These are phyloP conservation scores for Fusarium nodosum DNA, from an alignment of 2,329 filamentous ascomycete species.

Conservation along the genomic window DNA sequence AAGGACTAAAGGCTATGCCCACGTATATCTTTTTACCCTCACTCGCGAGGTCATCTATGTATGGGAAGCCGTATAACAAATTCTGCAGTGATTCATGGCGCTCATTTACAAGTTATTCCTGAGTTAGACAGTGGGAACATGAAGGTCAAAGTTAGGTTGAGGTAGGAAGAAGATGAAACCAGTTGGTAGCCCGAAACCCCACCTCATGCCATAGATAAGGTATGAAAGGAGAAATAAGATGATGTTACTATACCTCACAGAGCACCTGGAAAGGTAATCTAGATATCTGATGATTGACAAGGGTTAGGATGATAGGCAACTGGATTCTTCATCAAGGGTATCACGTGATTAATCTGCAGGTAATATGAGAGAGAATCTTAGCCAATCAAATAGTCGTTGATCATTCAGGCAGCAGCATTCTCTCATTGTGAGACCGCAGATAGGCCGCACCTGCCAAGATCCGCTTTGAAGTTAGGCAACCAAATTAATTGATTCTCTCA, in stretches of 20 bases:
- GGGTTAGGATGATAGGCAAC: conserved; percentile 31
- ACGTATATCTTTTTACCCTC: not conserved
- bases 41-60: too few species aligned
- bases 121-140: not conserved
- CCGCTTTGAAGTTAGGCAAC: conserved; percentile 50
- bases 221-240: conserved; percentile 9
- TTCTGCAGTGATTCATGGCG: not conserved
- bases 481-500: conserved; percentile 46
- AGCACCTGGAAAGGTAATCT: not conserved
- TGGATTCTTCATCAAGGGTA: conserved; percentile 11
- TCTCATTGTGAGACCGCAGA: conserved; percentile 44
- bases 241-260: not conserved
- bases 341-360: conserved; percentile 3
- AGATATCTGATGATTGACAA: conserved; percentile 5
- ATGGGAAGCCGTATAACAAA: rapidly evolving
- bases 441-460: conserved; percentile 45
- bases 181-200: too few species aligned
- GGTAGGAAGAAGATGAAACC: not conserved
- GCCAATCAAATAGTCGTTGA: conserved; percentile 36
- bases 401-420: conserved; percentile 50
- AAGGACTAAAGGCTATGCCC: not conserved
- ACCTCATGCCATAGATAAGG: not conserved
- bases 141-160: not conserved
- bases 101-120: not conserved
- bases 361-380: not conserved